Base-by-base conservation (phyloP, 1,284 basidiomycete genomes). In the Ustilago esculenta region DNA sequence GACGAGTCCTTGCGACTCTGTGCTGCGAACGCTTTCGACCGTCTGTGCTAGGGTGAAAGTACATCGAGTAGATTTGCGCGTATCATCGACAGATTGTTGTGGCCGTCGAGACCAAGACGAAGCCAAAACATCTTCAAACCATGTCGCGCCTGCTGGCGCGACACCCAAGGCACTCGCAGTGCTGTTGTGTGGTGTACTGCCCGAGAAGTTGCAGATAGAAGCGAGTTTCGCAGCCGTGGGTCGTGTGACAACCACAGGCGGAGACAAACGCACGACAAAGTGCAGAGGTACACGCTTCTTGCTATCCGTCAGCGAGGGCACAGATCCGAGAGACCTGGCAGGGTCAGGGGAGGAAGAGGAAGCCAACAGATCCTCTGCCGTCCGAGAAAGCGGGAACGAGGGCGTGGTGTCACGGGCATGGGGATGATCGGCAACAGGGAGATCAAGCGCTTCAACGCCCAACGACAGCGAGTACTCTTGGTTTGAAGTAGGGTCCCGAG, bases 51-150 rank as follows among this genome's bases (percentile, higher is more conserved):
- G 55, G 5, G 58, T 58, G 15, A 66, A 71, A n/a, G 54, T 63
- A 45, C 57, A 66, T 21, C 48, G 48, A 32, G 49, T 7, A 4
- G 34, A 35, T 32, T 44, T 59, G 30, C 23, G 30, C 7, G 47
- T 15, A 8, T 14, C 10, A 5, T 49, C 27, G 6, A n/a, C n/a
- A 8, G 35, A 20, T 3, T 34, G 36, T 6, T 32, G 24, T 6
- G 52, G 41, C 27, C 61, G 61, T 7, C 25, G 37, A 18, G 58
- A 42, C 68, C 68, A 71, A 2, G 54, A 56, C 1, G 61, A 48
- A 10, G 63, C 49, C 18, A 71, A 35, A 1, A 71, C 58, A 29
- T 71, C 63, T 37, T 71, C 68, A 18, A 71, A 66, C 68, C 68
- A 71, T 3, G 48, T 48, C 3, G 63, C 45, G n/a, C 49, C 46